Conservation (phyloP, 106 monocot species). For the Dendrobium catenatum region DNA sequence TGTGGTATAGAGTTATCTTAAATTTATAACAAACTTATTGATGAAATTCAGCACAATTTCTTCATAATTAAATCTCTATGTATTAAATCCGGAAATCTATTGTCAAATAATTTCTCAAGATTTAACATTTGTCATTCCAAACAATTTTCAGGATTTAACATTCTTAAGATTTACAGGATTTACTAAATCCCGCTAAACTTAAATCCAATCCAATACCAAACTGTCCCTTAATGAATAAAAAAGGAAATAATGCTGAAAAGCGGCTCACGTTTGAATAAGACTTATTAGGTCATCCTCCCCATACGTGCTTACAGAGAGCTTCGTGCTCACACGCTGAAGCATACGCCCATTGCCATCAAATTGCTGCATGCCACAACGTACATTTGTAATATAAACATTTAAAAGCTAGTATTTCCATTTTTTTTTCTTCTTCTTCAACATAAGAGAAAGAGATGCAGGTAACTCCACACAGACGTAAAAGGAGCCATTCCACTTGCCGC, state of each 20-base stretch:
- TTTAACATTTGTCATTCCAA: too few species aligned
- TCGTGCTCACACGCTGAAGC: constrained; percentile 68
- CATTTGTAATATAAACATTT: background rate
- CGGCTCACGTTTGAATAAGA: constrained; percentile 75
- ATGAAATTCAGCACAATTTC: too few species aligned
- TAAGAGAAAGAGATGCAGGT: constrained; percentile 5
- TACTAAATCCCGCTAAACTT: too few species aligned
- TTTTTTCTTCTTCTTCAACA: background rate
- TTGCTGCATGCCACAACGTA: constrained; percentile 48
- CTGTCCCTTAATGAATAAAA: too few species aligned
- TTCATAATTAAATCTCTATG: too few species aligned
- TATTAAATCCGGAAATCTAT: too few species aligned
- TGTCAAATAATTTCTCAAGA: too few species aligned
- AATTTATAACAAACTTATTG: too few species aligned
- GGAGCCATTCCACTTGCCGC: constrained; percentile 82
- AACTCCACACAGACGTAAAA: constrained; percentile 51
- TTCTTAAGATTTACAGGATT: too few species aligned
- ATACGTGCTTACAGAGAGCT: constrained; percentile 77
- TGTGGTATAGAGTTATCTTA: too few species aligned
- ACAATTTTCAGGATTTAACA: too few species aligned
- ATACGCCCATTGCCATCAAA: constrained; percentile 65
- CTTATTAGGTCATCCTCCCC: constrained; percentile 91
- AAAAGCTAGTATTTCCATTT: background rate
- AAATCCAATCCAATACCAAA: too few species aligned
- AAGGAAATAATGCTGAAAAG: background rate